Evolutionary conservation across 2,329 filamentous ascomycete genomes (phyloP).

Genomic region (Triangularia setosa): DNA sequence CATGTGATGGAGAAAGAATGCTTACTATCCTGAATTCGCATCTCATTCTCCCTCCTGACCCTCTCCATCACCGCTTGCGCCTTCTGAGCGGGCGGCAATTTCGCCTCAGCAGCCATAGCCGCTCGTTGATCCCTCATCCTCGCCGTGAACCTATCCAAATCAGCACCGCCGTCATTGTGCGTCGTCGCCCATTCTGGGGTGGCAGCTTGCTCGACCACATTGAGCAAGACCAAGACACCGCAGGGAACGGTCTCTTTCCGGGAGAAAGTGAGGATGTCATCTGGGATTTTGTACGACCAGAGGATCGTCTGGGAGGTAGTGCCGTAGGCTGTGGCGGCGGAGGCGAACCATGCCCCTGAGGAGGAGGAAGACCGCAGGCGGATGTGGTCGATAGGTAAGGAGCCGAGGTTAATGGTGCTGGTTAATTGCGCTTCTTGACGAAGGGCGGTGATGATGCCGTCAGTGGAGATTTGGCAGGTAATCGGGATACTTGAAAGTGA

Average conservation of each 20-base stretch:
- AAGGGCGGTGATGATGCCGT: constrained; percentile 45
- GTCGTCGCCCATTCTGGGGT: constrained; percentile 54
- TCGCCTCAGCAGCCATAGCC: constrained; percentile 42
- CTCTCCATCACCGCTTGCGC: constrained; percentile 40
- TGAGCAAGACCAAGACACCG: constrained; percentile 54
- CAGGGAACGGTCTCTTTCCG: constrained; percentile 53
- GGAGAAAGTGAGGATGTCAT: constrained; percentile 47
- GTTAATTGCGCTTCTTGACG: constrained; percentile 34
- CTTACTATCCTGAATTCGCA: constrained; percentile 46
- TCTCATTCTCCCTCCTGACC: constrained; percentile 39
- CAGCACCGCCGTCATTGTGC: constrained; percentile 33
- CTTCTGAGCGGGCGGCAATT: constrained; percentile 41
- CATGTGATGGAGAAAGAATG: constrained; percentile 15
- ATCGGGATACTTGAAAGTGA: constrained; percentile 24
- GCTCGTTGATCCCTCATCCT: constrained; percentile 38
- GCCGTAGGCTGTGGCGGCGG: constrained; percentile 51
- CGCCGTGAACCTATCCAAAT: constrained; percentile 36
- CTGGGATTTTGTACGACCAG: constrained; percentile 58
- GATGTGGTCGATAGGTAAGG: constrained; percentile 46
- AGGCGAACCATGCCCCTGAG: constrained; percentile 54
- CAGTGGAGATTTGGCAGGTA: constrained; percentile 45
- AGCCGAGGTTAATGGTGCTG: constrained; percentile 31
- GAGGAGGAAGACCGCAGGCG: constrained; percentile 33
- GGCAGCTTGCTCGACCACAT: constrained; percentile 44
- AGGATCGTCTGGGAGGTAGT: constrained; percentile 52